A percentile compares a stretch with the other conserved stretches of the same genome.
These are phyloP conservation scores for Crataegus laevigata DNA, from an alignment of 306 rosid genomes.

Conservation along the genomic window DNA sequence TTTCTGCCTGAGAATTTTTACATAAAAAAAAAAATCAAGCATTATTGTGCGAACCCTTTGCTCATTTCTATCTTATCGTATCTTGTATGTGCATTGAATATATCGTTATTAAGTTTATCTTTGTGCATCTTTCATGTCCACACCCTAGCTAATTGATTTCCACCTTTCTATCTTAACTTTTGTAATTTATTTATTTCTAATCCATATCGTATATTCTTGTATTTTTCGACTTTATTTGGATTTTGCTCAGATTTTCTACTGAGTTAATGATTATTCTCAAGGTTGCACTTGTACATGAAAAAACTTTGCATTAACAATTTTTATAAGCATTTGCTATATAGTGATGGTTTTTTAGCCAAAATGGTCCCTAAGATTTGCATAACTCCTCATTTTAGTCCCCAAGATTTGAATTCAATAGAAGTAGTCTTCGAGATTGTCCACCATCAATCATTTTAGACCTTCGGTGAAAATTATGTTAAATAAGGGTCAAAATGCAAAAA, in stretches of 20 bases:
- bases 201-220: neutral
- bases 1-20: neutral
- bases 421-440: too few relatives aligned
- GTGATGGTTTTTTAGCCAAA: neutral
- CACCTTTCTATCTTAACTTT: neutral
- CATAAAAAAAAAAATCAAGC: neutral
- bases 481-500: too few relatives aligned
- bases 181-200: neutral
- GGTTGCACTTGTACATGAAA: neutral
- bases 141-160: neutral
- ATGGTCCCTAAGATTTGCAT: too few relatives aligned
- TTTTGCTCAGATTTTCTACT: neutral
- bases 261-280: slow-evolving; percentile 3
- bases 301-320: neutral
- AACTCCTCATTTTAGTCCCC: too few relatives aligned
- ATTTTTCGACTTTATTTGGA: neutral
- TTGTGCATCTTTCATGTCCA: neutral
- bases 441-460: too few relatives aligned
- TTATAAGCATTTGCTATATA: neutral
- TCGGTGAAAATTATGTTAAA: too few relatives aligned
- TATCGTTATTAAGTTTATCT: slow-evolving; percentile 8
- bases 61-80: slow-evolving; percentile 8
- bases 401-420: too few relatives aligned
- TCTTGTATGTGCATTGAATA: neutral
- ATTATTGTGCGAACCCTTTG: neutral